Evolutionary conservation across 2,329 filamentous ascomycete species (phyloP).

Genomic region (Lecanosticta acicola): DNA sequence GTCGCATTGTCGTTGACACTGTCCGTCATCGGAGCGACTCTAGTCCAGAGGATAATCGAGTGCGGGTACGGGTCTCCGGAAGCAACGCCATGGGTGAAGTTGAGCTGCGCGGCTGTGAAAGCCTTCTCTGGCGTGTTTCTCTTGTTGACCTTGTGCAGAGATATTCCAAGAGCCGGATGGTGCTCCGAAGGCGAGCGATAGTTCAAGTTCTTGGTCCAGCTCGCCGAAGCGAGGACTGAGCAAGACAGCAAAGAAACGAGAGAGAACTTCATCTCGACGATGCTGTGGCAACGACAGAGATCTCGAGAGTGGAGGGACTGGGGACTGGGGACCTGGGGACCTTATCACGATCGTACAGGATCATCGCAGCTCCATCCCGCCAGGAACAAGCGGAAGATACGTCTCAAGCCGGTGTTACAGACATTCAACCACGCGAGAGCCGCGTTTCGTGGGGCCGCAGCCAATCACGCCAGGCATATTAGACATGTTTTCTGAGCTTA

Average conservation of each 20-base stretch:
- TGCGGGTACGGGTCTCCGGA: constrained; percentile 43
- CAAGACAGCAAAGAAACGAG: constrained; percentile 10
- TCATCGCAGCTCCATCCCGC: too few species aligned
- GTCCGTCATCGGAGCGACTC: constrained; percentile 36
- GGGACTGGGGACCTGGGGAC: not conserved
- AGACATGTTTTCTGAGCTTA: constrained; percentile 4
- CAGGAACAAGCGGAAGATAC: too few species aligned
- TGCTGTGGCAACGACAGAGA: not conserved
- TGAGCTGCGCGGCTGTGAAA: constrained; percentile 45
- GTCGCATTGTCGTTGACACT: constrained; percentile 43
- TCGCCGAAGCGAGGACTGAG: constrained; percentile 17
- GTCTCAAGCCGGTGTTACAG: too few species aligned
- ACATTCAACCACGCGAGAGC: constrained; percentile 1
- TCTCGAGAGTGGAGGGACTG: not conserved
- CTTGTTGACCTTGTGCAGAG: constrained; percentile 57
- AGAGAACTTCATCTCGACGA: constrained; percentile 13
- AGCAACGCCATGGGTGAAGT: constrained; percentile 55
- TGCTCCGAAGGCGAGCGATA: constrained; percentile 62
- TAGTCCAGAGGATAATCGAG: constrained; percentile 40
- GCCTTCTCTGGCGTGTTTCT: constrained; percentile 44
- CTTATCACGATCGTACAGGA: too few species aligned
- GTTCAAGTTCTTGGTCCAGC: constrained; percentile 53
- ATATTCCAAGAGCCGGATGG: constrained; percentile 58
- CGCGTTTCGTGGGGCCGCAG: not conserved
- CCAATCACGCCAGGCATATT: constrained; percentile 1